A percentile compares a stretch with the other conserved stretches of the same genome.
These are phyloP conservation scores for Silene uniflora DNA, from an alignment of 148 eudicot species.

Conservation along the genomic window DNA sequence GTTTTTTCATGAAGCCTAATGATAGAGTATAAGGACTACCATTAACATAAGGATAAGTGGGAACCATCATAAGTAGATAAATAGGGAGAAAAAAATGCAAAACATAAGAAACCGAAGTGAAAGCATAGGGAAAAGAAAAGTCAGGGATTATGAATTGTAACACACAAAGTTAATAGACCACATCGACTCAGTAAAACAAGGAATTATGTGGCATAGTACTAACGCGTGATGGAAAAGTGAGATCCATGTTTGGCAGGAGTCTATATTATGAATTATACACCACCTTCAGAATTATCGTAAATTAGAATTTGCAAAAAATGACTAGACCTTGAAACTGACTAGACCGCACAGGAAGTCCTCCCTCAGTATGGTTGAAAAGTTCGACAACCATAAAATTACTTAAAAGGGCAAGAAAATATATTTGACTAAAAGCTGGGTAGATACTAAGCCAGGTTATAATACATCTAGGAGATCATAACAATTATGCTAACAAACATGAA, in stretches of 20 bases:
- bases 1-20: too few relatives aligned
- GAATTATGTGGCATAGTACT: too few relatives aligned
- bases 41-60: background rate
- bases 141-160: too few relatives aligned
- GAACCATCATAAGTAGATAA: background rate
- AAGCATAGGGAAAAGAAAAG: background rate
- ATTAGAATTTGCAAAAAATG: background rate
- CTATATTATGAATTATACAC: background rate
- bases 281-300: background rate
- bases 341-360: background rate
- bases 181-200: background rate
- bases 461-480: background rate
- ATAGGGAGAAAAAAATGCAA: background rate
- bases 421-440: background rate
- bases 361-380: background rate
- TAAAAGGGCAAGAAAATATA: slow-evolving; percentile 6
- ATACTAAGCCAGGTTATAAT: background rate
- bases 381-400: background rate
- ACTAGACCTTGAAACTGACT: background rate
- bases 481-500: slow-evolving; percentile 11
- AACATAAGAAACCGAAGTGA: background rate
- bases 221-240: background rate
- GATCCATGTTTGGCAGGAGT: background rate
- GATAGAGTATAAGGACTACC: background rate
- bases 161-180: background rate